Evolutionary conservation across 2,329 filamentous ascomycete genomes (phyloP).

Genomic region (Beauveria sp.): DNA sequence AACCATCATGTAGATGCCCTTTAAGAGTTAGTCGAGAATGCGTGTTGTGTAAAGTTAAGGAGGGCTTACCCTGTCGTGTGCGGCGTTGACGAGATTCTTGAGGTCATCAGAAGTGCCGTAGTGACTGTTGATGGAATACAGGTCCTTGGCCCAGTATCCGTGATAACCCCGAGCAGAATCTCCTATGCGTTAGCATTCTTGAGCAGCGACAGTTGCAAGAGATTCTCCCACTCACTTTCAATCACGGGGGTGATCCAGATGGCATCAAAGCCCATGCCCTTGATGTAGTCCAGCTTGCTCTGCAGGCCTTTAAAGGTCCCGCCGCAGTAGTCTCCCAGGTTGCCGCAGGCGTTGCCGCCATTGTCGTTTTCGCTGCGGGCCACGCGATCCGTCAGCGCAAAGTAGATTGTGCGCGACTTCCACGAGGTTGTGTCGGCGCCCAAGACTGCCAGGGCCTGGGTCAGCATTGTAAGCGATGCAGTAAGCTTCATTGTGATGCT

Average conservation of each 20-base stretch:
- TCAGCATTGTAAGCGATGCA: conserved; percentile 6
- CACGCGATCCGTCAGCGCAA: conserved; percentile 50
- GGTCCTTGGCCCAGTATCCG: conserved; percentile 46
- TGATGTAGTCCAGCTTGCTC: conserved; percentile 55
- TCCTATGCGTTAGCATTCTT: conserved; percentile 13
- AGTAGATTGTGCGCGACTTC: conserved; percentile 51
- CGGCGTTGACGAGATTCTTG: conserved; percentile 43
- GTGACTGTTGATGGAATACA: conserved; percentile 46
- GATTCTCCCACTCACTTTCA: conserved; percentile 24
- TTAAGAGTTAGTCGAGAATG: not conserved
- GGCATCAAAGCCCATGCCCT: conserved; percentile 52
- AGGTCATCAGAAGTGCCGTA: conserved; percentile 55
- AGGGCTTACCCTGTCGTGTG: conserved; percentile 46
- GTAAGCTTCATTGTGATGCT: conserved; percentile 11
- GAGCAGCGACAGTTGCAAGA: not conserved
- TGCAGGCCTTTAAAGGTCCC: conserved; percentile 53
- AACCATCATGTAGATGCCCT: conserved; percentile 48
- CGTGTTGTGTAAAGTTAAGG: not conserved
- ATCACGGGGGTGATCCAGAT: conserved; percentile 54
- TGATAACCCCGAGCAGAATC: conserved; percentile 40
- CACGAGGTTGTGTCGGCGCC: conserved; percentile 34
- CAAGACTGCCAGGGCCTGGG: conserved; percentile 13
- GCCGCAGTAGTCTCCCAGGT: conserved; percentile 47
- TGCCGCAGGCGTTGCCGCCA: conserved; percentile 34
- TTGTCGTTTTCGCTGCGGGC: conserved; percentile 37